Base-by-base conservation (phyloP, 228 moss, liverwort and hornwort species). In the Sphagnum magellanicum region DNA sequence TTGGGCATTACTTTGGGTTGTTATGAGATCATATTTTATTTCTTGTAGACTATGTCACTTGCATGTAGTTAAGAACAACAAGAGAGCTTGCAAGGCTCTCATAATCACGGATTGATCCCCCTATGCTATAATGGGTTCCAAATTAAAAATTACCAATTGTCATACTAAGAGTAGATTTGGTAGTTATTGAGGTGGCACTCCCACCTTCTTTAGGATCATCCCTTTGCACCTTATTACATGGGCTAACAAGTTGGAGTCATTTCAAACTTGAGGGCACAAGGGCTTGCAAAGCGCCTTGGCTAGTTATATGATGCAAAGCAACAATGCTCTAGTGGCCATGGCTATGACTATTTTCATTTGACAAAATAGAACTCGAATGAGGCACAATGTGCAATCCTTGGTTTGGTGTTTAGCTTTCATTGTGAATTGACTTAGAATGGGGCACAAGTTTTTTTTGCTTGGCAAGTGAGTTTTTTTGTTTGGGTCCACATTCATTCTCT, bases 1-100 rank as follows among this genome's bases (percentile, higher is more conserved):
- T 85, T 0, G 97, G 93, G 10, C 97, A 83, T 76, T 85, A 88
- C 81, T 93, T 97, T 71, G 97, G 97, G 10, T 87, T 97, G 75
- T 91, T 93, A 72, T 97, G 93, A 65, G 97, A 93, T 4, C 97
- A 87, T 16, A 91, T 91, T 68, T 97, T 97, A n/a, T n/a, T n/a
- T n/a, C n/a, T n/a, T n/a, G n/a, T n/a, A n/a, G n/a, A n/a, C n/a
- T n/a, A n/a, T n/a, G n/a, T n/a, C n/a, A n/a, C n/a, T n/a, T n/a
- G n/a, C n/a, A n/a, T n/a, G n/a, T n/a, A n/a, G n/a, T n/a, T n/a
- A n/a, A n/a, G n/a, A n/a, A n/a, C n/a, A n/a, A n/a, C n/a, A n/a
- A n/a, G n/a, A n/a, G n/a, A n/a, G n/a, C n/a, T n/a, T n/a, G n/a
- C n/a, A n/a, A n/a, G n/a, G n/a, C n/a, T n/a, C n/a, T n/a, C n/a